phyloP scores from a whole-genome alignment of 1,284 basidiomycete species.

The Apiotrichum brassicae region DNA sequence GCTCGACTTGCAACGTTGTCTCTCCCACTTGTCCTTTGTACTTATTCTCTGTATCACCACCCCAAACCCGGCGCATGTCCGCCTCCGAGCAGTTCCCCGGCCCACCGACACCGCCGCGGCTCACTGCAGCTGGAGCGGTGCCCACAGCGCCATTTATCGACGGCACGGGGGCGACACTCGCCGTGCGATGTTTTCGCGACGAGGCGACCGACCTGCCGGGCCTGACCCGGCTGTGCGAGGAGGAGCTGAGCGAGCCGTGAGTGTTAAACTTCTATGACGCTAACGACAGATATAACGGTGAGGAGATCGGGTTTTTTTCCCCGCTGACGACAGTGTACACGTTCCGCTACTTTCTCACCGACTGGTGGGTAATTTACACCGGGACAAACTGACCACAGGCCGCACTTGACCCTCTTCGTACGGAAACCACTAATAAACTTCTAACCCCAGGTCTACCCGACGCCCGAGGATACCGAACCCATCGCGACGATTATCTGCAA shows the following conservation, averaged over 20 bases:
- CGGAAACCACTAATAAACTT: background rate
- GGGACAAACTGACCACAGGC: constrained; percentile 59
- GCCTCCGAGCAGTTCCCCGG: background rate
- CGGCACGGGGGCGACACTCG: constrained; percentile 22
- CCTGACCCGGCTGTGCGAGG: constrained; percentile 81
- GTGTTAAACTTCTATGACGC: constrained; percentile 46
- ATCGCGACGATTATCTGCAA: constrained; percentile 94
- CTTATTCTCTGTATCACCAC: background rate
- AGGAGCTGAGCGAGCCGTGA: constrained; percentile 90
- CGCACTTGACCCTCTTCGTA: constrained; percentile 85
- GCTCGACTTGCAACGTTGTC: too few species aligned
- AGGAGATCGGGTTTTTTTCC: too few species aligned
- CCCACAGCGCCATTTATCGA: constrained; percentile 12
- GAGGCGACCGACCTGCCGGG: constrained; percentile 66
- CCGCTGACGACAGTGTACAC: constrained; percentile 38
- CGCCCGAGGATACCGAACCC: constrained; percentile 46
- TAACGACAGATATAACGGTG: constrained; percentile 24
- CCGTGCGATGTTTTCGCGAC: constrained; percentile 26
- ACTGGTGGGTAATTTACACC: constrained; percentile 61
- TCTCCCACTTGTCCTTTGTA: too few species aligned
- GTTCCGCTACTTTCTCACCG: constrained; percentile 79
- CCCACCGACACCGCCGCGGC: constrained; percentile 1
- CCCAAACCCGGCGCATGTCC: background rate
- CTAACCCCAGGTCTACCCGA: constrained; percentile 24
- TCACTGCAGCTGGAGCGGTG: background rate